Evolutionary conservation across 768 basidiomycete species (phyloP).

Genomic region (Mycena epipterygia): DNA sequence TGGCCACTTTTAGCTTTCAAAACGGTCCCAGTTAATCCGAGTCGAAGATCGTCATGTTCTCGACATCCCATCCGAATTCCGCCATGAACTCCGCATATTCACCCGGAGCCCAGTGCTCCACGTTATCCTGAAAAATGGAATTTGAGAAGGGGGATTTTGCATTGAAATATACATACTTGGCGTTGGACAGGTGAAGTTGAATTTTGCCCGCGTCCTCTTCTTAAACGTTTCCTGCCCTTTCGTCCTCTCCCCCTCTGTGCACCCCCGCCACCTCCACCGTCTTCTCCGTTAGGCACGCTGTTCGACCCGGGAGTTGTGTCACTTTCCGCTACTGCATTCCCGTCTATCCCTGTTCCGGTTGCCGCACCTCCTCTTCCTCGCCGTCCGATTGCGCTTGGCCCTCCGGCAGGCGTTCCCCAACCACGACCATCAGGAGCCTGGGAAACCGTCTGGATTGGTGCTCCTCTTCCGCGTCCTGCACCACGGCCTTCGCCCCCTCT

Average conservation of each 20-base stretch:
- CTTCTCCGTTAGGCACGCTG: constrained; percentile 11
- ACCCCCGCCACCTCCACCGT: constrained; percentile 6
- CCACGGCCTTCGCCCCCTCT: constrained; percentile 9
- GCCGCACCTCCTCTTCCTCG: constrained; percentile 4
- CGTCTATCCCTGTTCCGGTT: not conserved
- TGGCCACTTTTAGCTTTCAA: not conserved
- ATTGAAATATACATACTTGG: constrained; percentile 13
- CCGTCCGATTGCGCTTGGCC: constrained; percentile 9
- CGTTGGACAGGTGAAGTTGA: constrained; percentile 9
- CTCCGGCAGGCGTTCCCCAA: constrained; percentile 8
- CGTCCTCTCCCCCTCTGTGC: constrained; percentile 1
- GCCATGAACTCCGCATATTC: constrained; percentile 13
- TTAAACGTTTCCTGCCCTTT: constrained; percentile 14
- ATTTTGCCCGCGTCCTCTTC: not conserved
- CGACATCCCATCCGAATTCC: constrained; percentile 20
- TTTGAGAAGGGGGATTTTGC: constrained; percentile 5
- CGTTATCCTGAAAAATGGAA: constrained; percentile 3
- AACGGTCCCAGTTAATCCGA: constrained; percentile 7
- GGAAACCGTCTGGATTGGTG: constrained; percentile 7
- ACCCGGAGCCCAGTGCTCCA: not conserved
- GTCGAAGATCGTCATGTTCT: constrained; percentile 24
- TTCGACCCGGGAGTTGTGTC: not conserved
- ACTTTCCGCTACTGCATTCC: constrained; percentile 6
- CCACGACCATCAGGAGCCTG: constrained; percentile 10
- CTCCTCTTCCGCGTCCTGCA: constrained; percentile 10